A percentile compares a stretch with the other conserved stretches of the same genome.
Conservation (phyloP, 352 stramenopile species). For the Globisporangium carolinianum region DNA sequence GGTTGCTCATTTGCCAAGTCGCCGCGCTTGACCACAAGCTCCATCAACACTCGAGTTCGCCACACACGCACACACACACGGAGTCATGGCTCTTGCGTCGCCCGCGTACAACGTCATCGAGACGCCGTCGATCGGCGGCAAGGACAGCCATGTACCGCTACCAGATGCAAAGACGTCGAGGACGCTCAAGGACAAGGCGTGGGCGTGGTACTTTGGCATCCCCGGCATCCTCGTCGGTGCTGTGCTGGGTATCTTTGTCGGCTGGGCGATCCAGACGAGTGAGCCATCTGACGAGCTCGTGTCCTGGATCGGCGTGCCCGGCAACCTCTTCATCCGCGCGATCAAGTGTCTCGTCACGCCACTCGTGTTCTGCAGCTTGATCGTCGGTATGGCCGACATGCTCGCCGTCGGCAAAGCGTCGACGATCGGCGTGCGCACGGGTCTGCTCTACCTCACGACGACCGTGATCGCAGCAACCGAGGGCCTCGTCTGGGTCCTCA, state of each 20-base stretch:
- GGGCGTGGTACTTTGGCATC: constrained; percentile 15
- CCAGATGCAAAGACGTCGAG: not conserved
- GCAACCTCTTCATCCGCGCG: constrained; percentile 12
- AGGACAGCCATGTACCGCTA: not conserved
- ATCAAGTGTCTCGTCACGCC: constrained; percentile 20
- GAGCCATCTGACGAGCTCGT: constrained; percentile 7
- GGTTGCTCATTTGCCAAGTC: too few relatives aligned
- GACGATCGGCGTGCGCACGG: constrained; percentile 20
- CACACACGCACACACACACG: too few relatives aligned
- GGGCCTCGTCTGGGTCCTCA: constrained; percentile 23
- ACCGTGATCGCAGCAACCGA: constrained; percentile 23
- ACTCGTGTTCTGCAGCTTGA: constrained; percentile 35
- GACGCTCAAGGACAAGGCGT: constrained; percentile 2
- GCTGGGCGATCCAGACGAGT: constrained; percentile 10
- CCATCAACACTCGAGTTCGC: too few relatives aligned
- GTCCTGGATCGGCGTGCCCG: constrained; percentile 31
- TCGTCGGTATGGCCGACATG: constrained; percentile 39
- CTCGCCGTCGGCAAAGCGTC: constrained; percentile 25
- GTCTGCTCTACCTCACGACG: constrained; percentile 28
- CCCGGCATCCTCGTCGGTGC: constrained; percentile 23
- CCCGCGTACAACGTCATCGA: too few relatives aligned
- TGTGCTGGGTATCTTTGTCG: constrained; percentile 15
- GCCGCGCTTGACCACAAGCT: too few relatives aligned
- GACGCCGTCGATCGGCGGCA: too few relatives aligned
- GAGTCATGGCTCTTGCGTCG: too few relatives aligned